Percentiles rank a stretch among this genome's conserved stretches.
phyloP scores from a whole-genome alignment of 2,329 filamentous ascomycete genomes.

The Decorospora gaudefroyi region DNA sequence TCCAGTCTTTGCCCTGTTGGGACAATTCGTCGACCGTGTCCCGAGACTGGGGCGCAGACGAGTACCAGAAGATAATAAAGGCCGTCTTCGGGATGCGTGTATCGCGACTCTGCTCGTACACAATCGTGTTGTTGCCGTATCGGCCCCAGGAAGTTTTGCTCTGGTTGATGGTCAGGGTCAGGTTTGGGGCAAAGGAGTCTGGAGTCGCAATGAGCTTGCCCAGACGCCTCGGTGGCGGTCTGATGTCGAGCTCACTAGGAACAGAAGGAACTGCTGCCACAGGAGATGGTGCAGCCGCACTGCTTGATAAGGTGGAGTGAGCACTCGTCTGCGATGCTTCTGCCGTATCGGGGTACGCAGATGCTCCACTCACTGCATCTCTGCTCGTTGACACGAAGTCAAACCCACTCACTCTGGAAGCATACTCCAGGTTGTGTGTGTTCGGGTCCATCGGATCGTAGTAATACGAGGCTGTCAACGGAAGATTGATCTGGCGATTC shows the following conservation, averaged over 20 bases:
- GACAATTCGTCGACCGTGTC: conserved; percentile 57
- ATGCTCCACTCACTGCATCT: conserved; percentile 24
- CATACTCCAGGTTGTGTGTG: conserved; percentile 55
- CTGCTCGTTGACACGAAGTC: conserved; percentile 45
- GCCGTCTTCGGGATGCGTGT: conserved; percentile 79
- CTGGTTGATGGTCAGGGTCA: conserved; percentile 65
- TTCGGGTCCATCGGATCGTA: conserved; percentile 51
- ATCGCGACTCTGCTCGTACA: conserved; percentile 67
- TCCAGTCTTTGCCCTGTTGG: conserved; percentile 58
- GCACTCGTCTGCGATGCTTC: conserved; percentile 29
- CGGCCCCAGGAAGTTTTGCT: conserved; percentile 79
- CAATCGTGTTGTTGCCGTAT: conserved; percentile 66
- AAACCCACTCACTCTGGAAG: conserved; percentile 51
- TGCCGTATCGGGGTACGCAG: conserved; percentile 38
- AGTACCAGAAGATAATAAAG: conserved; percentile 66
- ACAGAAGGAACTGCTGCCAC: conserved; percentile 28
- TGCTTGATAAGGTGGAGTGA: conserved; percentile 18
- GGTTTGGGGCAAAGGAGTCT: conserved; percentile 68
- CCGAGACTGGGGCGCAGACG: conserved; percentile 70
- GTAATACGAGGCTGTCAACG: conserved; percentile 52
- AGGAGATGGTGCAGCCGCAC: conserved; percentile 23
- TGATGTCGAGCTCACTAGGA: conserved; percentile 39
- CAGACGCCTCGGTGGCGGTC: conserved; percentile 53
- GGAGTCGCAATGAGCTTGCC: conserved; percentile 69
- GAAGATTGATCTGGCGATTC: conserved; percentile 52